phyloP scores from a whole-genome alignment of 2,329 filamentous ascomycete genomes.

The Dichotomopilus funicola region DNA sequence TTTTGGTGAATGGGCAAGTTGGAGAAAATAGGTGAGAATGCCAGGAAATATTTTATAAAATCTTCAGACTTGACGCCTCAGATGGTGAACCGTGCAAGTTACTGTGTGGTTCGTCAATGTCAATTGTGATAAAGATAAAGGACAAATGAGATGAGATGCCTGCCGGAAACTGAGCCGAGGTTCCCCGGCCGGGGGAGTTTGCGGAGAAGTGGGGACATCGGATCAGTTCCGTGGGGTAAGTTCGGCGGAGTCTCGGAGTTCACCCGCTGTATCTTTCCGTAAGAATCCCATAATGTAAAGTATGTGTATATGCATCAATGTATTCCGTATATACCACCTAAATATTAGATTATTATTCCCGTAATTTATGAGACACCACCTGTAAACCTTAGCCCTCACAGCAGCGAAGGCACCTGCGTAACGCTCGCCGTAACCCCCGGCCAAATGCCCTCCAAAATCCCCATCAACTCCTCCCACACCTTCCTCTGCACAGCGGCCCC shows the following conservation, averaged over 20 bases:
- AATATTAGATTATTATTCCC: too few species aligned
- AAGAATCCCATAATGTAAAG: too few species aligned
- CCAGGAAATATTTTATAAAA: neutral
- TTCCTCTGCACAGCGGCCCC: conserved; percentile 32
- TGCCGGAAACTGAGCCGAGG: conserved; percentile 13
- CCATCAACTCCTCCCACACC: conserved; percentile 38
- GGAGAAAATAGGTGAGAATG: neutral
- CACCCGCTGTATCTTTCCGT: too few species aligned
- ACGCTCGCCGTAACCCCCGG: conserved; percentile 26
- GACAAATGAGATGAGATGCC: neutral
- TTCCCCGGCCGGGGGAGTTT: neutral
- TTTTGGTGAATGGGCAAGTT: conserved; percentile 19
- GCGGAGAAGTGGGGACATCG: neutral
- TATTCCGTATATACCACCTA: too few species aligned
- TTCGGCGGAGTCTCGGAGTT: too few species aligned
- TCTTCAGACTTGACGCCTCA: neutral
- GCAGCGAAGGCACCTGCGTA: neutral
- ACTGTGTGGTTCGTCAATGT: too few species aligned
- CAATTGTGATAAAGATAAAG: too few species aligned
- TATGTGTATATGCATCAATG: too few species aligned
- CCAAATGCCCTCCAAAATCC: conserved; percentile 37
- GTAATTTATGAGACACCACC: too few species aligned
- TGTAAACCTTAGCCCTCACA: neutral
- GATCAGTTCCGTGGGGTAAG: too few species aligned
- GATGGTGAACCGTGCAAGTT: too few species aligned